A percentile compares a stretch with the other conserved stretches of the same genome.
phyloP scores from a whole-genome alignment of 306 rosid genomes.

The Glycine soja region DNA sequence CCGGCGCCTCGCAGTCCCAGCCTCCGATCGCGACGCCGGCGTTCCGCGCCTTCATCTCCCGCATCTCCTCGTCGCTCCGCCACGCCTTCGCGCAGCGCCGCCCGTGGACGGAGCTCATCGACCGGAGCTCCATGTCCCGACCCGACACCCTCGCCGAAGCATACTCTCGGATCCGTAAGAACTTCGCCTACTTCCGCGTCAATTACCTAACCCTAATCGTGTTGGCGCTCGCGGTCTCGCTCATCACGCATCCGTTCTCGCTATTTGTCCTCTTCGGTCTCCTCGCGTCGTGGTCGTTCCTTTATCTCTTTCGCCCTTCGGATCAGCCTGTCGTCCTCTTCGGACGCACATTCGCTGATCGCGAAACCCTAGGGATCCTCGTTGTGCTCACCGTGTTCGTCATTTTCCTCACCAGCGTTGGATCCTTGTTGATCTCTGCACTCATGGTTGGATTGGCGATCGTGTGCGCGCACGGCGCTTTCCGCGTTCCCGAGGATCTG shows the following conservation, averaged over 20 bases:
- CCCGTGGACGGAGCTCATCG: conserved; percentile 85
- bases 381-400: conserved; percentile 72
- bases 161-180: conserved; percentile 92
- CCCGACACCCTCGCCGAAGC: conserved; percentile 88
- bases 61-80: conserved; percentile 72
- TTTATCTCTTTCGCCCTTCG: conserved; percentile 81
- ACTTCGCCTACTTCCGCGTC: conserved; percentile 83
- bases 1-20: conserved; percentile 54
- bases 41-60: conserved; percentile 82
- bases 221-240: conserved; percentile 76
- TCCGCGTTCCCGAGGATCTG: conserved; percentile 88
- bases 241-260: conserved; percentile 83
- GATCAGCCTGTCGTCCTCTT: conserved; percentile 82
- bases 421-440: conserved; percentile 90
- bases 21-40: conserved; percentile 84
- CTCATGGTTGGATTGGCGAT: conserved; percentile 74
- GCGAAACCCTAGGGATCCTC: conserved; percentile 75
- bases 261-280: conserved; percentile 81
- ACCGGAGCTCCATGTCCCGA: conserved; percentile 68
- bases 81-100: conserved; percentile 86
- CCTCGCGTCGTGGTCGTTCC: conserved; percentile 81
- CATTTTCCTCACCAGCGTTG: conserved; percentile 82
- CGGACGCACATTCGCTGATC: conserved; percentile 84
- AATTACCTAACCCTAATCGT: conserved; percentile 74
- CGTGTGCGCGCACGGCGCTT: conserved; percentile 83